Base-by-base conservation (phyloP, 352 stramenopile species). In the Phytophthora foliorum region DNA sequence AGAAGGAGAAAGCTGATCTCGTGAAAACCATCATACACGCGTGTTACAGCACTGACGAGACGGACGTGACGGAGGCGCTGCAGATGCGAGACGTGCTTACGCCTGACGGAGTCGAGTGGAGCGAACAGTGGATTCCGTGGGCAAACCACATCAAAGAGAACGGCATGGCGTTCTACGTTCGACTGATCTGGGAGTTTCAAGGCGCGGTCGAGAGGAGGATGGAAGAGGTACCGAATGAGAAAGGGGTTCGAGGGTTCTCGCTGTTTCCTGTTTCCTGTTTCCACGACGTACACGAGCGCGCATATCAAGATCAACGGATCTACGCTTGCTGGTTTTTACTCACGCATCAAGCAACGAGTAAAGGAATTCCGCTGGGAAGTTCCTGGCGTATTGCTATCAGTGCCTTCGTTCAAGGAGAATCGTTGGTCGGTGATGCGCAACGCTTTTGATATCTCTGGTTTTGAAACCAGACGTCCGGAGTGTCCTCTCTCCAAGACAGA, bases 121-220 rank as follows among this genome's bases (percentile, higher is more conserved):
- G 29, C 29, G 29, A 34, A 9, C 29, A 34, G 29, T 34, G 29
- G 29, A 34, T 70, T 72, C 44, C 50, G 22, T 52, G 25, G 45
- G 7, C 45, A 36, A 52, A 36, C 21, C 21, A 34, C 29, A 34
- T 34, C 4, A 8, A 34, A 8, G 29, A 34, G 29, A 56, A 55
- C n/a, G 58, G 49, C 19, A 63, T 72, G 16, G 44, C 2, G n/a
- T 67, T 72, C 41, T 72, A 72, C 52, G n/a, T 61, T 29, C 25
- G 48, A n/a, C 21, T 65, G 21, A 24, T 65, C 16, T 71, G 54
- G 63, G 46, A 57, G 45, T 72, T 72, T 44, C 64, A 72, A 22
- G 5, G 39, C 6, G 42, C 14, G 8, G 39, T 67, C 2, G 64
- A 67, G 38, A 27, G 6, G 16, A 46, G 42, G 4, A 62, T 72